A percentile compares a stretch with the other conserved stretches of the same genome.
Evolutionary conservation across 176 grass and related monocot species (phyloP).

Genomic region (Panicum miliaceum): DNA sequence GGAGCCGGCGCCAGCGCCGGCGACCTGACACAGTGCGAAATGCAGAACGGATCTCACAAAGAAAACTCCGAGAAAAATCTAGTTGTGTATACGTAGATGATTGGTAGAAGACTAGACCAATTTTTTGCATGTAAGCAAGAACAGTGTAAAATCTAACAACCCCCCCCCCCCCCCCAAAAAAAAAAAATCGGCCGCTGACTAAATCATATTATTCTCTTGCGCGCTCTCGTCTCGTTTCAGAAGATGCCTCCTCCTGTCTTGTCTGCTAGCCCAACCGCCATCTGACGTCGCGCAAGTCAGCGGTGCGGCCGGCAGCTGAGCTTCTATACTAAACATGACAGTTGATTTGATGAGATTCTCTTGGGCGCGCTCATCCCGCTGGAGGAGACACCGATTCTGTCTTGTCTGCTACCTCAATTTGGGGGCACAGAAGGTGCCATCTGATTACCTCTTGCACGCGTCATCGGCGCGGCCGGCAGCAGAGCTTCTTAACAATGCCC

Average conservation of each 20-base stretch:
- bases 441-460: background rate
- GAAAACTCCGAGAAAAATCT: background rate
- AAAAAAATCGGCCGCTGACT: background rate
- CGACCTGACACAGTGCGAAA: background rate
- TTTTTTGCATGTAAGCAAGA: background rate
- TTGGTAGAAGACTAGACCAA: background rate
- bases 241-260: background rate
- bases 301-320: background rate
- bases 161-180: no score
- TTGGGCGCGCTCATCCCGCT: background rate
- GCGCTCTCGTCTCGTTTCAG: no score
- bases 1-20: background rate
- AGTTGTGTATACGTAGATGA: constrained; percentile 44
- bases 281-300: background rate
- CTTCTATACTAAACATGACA: background rate
- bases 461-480: background rate
- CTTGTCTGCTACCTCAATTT: background rate
- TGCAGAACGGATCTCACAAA: background rate
- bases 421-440: background rate
- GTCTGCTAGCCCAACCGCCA: background rate
- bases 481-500: constrained; percentile 8
- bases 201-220: background rate
- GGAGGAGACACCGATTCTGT: background rate
- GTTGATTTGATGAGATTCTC: background rate
- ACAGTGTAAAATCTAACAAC: background rate